Conservation (phyloP, 1,139 yeast genomes). For the Diutina ranongensis region DNA sequence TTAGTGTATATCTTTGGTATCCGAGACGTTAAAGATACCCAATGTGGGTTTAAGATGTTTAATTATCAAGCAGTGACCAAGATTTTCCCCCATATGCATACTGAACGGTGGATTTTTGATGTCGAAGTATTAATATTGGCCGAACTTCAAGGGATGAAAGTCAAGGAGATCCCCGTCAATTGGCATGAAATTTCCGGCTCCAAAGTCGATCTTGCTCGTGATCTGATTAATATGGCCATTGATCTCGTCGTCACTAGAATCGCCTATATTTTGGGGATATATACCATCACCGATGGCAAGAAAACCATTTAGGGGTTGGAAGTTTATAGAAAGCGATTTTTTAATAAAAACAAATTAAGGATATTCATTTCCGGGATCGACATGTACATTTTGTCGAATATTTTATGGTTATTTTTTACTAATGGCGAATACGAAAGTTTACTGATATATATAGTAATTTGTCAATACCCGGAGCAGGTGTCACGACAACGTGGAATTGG, state of each 20-base stretch:
- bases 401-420: too few relatives aligned
- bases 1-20: constrained; percentile 84
- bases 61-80: constrained; percentile 49
- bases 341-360: too few relatives aligned
- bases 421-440: too few relatives aligned
- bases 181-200: constrained; percentile 98
- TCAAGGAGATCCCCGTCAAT: constrained; percentile 73
- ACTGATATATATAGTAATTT: too few relatives aligned
- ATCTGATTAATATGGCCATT: constrained; percentile 89
- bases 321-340: too few relatives aligned
- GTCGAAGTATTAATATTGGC: constrained; percentile 85
- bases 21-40: constrained; percentile 79
- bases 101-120: constrained; percentile 97
- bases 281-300: constrained; percentile 22
- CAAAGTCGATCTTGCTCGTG: constrained; percentile 84
- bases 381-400: too few relatives aligned
- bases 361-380: too few relatives aligned
- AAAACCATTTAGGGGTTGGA: too few relatives aligned
- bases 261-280: constrained; percentile 80
- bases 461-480: too few relatives aligned
- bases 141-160: constrained; percentile 50
- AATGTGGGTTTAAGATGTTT: constrained; percentile 93
- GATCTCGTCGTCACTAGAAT: constrained; percentile 84
- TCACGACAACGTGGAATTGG: too few relatives aligned
- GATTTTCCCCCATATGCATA: constrained; percentile 87